Base-by-base conservation (phyloP, 108 stramenopile genomes). In the Conticribra weissflogii region DNA sequence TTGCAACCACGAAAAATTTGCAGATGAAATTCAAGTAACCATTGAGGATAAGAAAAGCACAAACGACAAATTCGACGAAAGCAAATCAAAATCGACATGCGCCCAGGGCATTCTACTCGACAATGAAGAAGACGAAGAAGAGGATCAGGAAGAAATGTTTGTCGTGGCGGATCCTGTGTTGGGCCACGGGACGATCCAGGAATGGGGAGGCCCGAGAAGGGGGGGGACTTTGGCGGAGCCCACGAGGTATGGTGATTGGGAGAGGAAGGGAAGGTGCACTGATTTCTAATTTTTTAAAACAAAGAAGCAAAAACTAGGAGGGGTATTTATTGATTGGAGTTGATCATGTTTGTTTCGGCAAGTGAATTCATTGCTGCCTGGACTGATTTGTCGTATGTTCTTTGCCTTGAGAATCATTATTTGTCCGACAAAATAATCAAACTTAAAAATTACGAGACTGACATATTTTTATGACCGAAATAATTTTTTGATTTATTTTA, bases 201-300 rank as follows among this genome's bases (percentile, higher is more conserved):
- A 99, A 77, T 99, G 97, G 97, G 97, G 97, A 51, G 98, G 98
- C 9, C 98, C 98, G 9, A 79, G 93, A 27, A 76, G 97, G 47
- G 98, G 98, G 15, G 98, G 98, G 32, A 60, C 77, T 54, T 60
- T 96, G 30, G 77, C 89, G 21, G 98, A 99, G 75, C 98, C 98
- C 14, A 99, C 98, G 23, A 79, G 98, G 24, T 99, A 91, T 82
- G 98, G 98, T 14, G 98, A 99, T 81, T 99, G 98, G 98, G 98
- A 99, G 78, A 86, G 98, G 27, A 96, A 97, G 69, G 98, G 98
- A 1, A 76, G 98, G 15, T 96, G 94, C 55, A 91, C 96, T 15
- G 98, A 99, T 74, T 99, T 99, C 72, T 93, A 63, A 81, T 14
- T 51, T 51, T 18, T 17, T 9, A 16, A 3, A 21, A 51, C 50